phyloP scores from a whole-genome alignment of 305 asterid genomes.

The Galium porrigens region DNA sequence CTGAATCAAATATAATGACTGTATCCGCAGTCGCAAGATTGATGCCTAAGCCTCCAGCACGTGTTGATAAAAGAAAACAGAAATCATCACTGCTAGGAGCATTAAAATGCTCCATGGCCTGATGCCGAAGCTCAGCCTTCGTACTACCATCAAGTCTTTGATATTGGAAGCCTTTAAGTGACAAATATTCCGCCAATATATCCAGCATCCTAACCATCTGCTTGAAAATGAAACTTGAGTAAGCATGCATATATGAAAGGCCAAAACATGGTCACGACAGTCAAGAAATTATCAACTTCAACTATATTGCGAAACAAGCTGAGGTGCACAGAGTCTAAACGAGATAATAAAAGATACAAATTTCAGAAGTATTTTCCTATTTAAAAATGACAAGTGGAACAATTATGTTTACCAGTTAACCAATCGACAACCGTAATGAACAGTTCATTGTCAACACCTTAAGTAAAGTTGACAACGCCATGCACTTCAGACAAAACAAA shows the following conservation, averaged over 20 bases:
- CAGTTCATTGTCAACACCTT: background rate
- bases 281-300: background rate
- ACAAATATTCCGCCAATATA: slow-evolving; percentile 81
- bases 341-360: background rate
- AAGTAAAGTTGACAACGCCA: background rate
- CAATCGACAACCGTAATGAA: background rate
- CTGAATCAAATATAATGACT: slow-evolving; percentile 96
- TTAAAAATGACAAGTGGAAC: background rate
- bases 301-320: background rate
- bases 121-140: slow-evolving; percentile 90
- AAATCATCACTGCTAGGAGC: slow-evolving; percentile 96
- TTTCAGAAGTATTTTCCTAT: background rate
- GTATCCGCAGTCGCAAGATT: slow-evolving; percentile 99
- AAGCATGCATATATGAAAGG: background rate
- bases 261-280: background rate
- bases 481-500: background rate
- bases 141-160: slow-evolving; percentile 99
- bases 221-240: slow-evolving; percentile 15
- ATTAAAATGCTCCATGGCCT: slow-evolving; percentile 99
- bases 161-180: slow-evolving; percentile 79
- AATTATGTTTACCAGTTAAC: background rate
- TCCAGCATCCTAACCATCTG: slow-evolving; percentile 99
- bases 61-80: slow-evolving; percentile 97
- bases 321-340: background rate
- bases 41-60: slow-evolving; percentile 99